Base-by-base conservation (phyloP, 2,329 filamentous ascomycete species). In the Tolypocladium sp. region DNA sequence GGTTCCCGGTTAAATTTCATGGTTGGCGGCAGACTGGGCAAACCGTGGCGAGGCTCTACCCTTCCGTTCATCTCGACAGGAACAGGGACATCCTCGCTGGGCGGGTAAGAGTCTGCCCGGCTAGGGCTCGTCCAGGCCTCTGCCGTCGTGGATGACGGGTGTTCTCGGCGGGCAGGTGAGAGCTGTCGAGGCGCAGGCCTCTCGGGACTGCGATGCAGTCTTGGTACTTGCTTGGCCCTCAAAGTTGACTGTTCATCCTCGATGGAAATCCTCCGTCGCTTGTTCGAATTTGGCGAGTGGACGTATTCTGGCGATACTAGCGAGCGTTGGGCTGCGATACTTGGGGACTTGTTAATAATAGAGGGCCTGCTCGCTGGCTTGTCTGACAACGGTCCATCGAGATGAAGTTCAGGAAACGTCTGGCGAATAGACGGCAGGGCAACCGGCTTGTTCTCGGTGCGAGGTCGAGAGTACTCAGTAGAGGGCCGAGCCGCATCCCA, bases 361-460 rank as follows among this genome's bases (percentile, higher is more conserved):
- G 49, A 53, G 4, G 44, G 15, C 25, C 30, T 44, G 42, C 33
- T 33, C 6, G n/a, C 17, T 27, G 58, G 42, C 41, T 35, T 49
- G 27, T 56, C 55, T 37, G 42, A 53, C 37, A 63, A 30, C 0
- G 58, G 56, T 12, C 53, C 51, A 38, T 64, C 70, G 13, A 74
- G 64, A 42, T 74, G 68, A 30, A 81, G 68, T 55, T 82, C 79
- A 22, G 79, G 78, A 58, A 82, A 64, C 4, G 63, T 61, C 61
- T 75, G 77, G 63, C 78, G 74, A 56, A 84, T 82, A 1, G 81
- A 79, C 25, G 81, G 81, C 27, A 84, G 71, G 41, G 75, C 74
- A 37, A 80, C 67, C 60, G 70, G 69, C 61, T 76, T 73, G n/a
- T 68, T 67, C 57, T 80, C 76, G 22, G 66, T 65, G 58, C 71